phyloP scores from a whole-genome alignment of 192 early-diverging fungal genomes.

The Podila epicladia region DNA sequence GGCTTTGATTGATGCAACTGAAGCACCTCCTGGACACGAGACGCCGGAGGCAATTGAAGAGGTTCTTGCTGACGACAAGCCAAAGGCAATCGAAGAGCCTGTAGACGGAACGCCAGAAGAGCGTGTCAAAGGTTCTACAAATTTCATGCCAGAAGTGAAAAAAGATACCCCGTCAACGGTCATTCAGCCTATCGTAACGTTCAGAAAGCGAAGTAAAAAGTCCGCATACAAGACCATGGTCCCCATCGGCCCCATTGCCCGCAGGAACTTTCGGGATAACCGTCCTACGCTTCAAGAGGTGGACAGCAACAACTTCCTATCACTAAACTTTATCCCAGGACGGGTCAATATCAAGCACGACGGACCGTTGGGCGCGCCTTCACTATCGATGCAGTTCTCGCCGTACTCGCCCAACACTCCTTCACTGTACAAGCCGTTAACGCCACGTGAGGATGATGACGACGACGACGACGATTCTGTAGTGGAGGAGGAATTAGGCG shows the following conservation, averaged over 20 bases:
- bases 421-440: neutral
- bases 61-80: no score
- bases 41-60: no score
- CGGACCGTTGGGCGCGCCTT: constrained; percentile 1
- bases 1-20: no score
- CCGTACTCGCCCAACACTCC: constrained; percentile 28
- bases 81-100: no score
- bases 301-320: neutral
- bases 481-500: neutral
- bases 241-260: constrained; percentile 32
- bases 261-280: constrained; percentile 30
- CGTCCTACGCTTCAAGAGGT: neutral
- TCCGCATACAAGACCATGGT: neutral
- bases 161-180: no score
- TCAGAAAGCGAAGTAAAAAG: neutral
- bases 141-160: no score
- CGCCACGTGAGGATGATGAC: constrained; percentile 7
- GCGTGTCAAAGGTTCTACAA: no score
- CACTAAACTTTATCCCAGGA: constrained; percentile 2
- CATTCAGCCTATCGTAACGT: neutral
- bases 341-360: neutral
- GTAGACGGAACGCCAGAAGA: no score
- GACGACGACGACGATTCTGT: constrained; percentile 4
- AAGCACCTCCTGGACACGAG: no score
- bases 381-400: constrained; percentile 18